Evolutionary conservation across 1,284 basidiomycete species (phyloP).

Genomic region (Cryptococcus sp.): DNA sequence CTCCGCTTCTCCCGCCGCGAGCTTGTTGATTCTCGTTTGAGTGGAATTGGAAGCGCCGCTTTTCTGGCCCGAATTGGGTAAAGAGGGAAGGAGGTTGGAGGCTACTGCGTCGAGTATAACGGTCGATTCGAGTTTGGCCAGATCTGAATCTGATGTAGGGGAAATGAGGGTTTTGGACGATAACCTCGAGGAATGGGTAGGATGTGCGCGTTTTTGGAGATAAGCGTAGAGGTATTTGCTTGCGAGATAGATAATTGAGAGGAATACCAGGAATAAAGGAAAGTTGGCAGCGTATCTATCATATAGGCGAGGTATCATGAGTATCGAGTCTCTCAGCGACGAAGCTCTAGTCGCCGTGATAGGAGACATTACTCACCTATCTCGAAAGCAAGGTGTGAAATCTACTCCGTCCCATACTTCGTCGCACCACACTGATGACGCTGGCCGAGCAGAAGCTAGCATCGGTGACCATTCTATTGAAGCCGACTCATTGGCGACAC

Average conservation of each 20-base stretch:
- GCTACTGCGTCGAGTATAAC: constrained; percentile 42
- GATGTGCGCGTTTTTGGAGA: constrained; percentile 2
- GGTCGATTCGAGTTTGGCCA: constrained; percentile 43
- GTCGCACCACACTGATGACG: constrained; percentile 11
- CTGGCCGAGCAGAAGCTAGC: too few species aligned
- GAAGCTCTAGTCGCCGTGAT: too few species aligned
- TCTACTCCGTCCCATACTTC: constrained; percentile 54
- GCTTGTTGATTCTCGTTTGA: constrained; percentile 6
- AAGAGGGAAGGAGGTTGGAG: constrained; percentile 23
- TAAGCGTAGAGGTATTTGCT: constrained; percentile 6
- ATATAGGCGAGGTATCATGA: constrained; percentile 25
- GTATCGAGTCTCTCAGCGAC: background rate
- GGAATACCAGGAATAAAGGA: constrained; percentile 36
- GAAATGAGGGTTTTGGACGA: constrained; percentile 30
- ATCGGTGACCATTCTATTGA: too few species aligned
- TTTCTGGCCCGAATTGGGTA: background rate
- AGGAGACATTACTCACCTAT: constrained; percentile 34
- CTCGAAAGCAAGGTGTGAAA: constrained; percentile 50
- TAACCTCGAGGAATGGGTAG: constrained; percentile 3
- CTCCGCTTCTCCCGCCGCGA: constrained; percentile 27
- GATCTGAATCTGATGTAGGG: constrained; percentile 28
- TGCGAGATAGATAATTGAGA: constrained; percentile 31
- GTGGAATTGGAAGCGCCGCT: background rate
- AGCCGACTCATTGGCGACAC: too few species aligned
- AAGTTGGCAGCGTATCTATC: constrained; percentile 23